Base-by-base conservation (phyloP, 768 basidiomycete genomes). In the Termitomyces sp. region DNA sequence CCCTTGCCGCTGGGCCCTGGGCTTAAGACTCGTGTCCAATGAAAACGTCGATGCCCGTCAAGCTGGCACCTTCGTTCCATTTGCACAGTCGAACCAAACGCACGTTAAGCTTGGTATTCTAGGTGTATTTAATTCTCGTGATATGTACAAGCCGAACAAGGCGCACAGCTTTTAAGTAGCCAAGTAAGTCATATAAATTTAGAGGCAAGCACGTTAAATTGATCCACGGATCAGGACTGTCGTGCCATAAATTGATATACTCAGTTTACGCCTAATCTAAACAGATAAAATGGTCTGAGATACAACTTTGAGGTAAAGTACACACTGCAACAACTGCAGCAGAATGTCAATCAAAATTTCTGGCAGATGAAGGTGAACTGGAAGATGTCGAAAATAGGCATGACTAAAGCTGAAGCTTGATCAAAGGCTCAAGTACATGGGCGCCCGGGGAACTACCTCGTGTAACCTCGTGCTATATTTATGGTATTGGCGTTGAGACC, bases 1-100 rank as follows among this genome's bases (percentile, higher is more conserved):
- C 59, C 56, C 59, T 60, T 60, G 59, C 35, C 59, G 59, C 17
- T 44, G 56, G 59, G 59, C 52, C 46, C 56, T 52, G 55, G 59
- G 59, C 59, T 57, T 60, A 60, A 60, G 52, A 54, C 55, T 51
- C 46, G 39, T 54, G 44, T 50, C 10, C 25, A 37, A 50, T 50
- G 5, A 39, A 27, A 44, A 49, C 3, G 35, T 39, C 17, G 35
- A 50, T 12, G 17, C 35, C 23, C 3, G 23, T 32, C 9, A 23
- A n/a, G 19, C 34, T 34, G 47, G 25, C 8, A 25, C n/a, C 49
- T 50, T 50, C 35, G 35, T 50, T 49, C 23, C 21, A 49, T 49
- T 49, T 49, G 16, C 47, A 49, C 10, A 37, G 49, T 50, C 49
- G 35, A 50, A 50, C 49, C 35, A 50, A 50, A 50, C 34, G 49